phyloP scores from a whole-genome alignment of 2,329 filamentous ascomycete species.

The Zymoseptoria ardabiliae region DNA sequence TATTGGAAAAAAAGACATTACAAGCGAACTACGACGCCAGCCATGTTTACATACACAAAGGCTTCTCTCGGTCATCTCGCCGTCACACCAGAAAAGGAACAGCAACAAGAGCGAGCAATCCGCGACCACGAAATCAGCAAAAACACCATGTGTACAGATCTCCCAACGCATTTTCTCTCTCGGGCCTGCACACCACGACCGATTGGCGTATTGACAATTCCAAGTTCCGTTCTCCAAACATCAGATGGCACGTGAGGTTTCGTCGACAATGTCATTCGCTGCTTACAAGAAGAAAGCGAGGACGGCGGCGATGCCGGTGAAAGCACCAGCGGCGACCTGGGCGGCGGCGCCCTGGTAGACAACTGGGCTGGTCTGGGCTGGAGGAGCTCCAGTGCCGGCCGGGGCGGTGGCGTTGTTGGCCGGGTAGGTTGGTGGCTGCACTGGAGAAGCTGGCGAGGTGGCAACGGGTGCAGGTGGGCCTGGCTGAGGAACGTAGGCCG shows the following conservation, averaged over 20 bases:
- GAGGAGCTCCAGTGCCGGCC: background rate
- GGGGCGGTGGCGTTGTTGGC: background rate
- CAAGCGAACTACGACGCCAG: background rate
- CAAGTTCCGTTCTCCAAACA: background rate
- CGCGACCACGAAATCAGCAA: background rate
- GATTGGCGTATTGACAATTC: background rate
- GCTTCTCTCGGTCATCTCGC: background rate
- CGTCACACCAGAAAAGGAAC: background rate
- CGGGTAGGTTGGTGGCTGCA: background rate
- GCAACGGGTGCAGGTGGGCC: background rate
- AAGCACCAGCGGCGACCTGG: background rate
- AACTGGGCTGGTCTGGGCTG: background rate
- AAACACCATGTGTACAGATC: background rate
- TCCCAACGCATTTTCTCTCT: background rate
- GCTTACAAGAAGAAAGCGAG: background rate
- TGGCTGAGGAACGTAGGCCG: too few species aligned
- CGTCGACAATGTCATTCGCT: background rate
- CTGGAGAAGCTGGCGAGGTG: background rate
- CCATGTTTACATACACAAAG: background rate
- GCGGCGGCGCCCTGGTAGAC: background rate
- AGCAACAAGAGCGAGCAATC: background rate
- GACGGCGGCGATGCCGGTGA: background rate
- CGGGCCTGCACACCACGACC: background rate
- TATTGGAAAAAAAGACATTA: background rate
- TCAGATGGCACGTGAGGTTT: background rate